Conservation (phyloP, 805 yeast species). For the Candida silvatica region DNA sequence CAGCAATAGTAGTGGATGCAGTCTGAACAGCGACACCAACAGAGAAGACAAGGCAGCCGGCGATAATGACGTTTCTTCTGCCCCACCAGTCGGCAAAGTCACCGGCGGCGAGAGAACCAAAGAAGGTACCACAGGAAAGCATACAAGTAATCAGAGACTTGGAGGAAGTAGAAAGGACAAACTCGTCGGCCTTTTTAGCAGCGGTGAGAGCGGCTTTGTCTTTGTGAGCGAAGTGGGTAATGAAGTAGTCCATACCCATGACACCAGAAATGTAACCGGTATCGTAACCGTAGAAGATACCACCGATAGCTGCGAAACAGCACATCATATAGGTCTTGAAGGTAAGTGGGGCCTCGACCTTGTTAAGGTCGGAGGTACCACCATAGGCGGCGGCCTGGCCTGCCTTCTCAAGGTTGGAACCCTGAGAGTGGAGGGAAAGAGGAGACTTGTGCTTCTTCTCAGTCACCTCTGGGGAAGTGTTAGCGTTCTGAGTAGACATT, state of each 20-base stretch:
- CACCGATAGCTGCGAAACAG: constrained; percentile 60
- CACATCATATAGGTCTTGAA: constrained; percentile 31
- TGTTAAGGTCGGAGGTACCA: too few species aligned
- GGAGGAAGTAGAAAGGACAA: constrained; percentile 19
- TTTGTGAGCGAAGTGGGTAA: constrained; percentile 20
- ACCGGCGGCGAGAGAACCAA: constrained; percentile 57
- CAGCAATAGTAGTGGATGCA: constrained; percentile 34
- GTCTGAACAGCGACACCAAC: constrained; percentile 42
- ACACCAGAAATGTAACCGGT: constrained; percentile 63
- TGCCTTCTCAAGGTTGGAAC: too few species aligned
- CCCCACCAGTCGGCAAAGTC: constrained; percentile 40
- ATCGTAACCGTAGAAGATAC: constrained; percentile 60
- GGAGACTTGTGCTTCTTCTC: too few species aligned
- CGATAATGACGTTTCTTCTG: constrained; percentile 37
- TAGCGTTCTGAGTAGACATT: too few species aligned
- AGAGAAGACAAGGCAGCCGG: constrained; percentile 35
- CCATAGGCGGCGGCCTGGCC: too few species aligned
- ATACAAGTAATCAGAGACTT: constrained; percentile 57
- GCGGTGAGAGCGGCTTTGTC: constrained; percentile 11
- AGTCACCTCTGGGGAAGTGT: too few species aligned
- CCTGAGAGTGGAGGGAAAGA: too few species aligned
- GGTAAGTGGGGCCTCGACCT: constrained; percentile 32
- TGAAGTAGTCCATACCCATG: constrained; percentile 48
- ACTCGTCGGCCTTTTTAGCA: constrained; percentile 11
- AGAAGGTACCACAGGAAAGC: constrained; percentile 61